Evolutionary conservation across 2,329 filamentous ascomycete genomes (phyloP).

Genomic region (Aspergillus puulaauensis): DNA sequence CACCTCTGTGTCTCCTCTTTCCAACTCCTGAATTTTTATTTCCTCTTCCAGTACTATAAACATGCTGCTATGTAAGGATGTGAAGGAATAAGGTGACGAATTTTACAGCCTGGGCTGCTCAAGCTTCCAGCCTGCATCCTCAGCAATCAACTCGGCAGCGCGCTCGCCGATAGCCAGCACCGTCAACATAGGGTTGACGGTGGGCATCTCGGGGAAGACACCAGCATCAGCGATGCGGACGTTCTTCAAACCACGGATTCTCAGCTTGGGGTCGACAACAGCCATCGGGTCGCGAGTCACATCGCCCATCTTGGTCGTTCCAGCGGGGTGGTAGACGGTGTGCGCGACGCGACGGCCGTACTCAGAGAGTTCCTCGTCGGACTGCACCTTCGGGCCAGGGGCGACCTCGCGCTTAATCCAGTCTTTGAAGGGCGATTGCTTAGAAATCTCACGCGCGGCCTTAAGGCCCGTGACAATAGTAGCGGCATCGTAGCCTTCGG

Average conservation of each 20-base stretch:
- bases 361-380: slow-evolving; percentile 76
- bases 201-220: slow-evolving; percentile 83
- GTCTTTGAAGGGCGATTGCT: slow-evolving; percentile 73
- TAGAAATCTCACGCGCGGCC: slow-evolving; percentile 72
- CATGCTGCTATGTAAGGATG: neutral
- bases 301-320: slow-evolving; percentile 89
- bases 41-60: neutral
- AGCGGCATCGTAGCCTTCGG: slow-evolving; percentile 79
- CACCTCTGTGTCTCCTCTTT: neutral
- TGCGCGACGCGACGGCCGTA: slow-evolving; percentile 80
- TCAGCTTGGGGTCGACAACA: slow-evolving; percentile 76
- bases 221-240: slow-evolving; percentile 82
- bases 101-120: slow-evolving; percentile 44
- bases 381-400: slow-evolving; percentile 70
- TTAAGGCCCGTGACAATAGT: slow-evolving; percentile 76
- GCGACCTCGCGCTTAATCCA: slow-evolving; percentile 84
- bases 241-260: slow-evolving; percentile 69
- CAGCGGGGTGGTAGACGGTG: slow-evolving; percentile 87
- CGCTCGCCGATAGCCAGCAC: slow-evolving; percentile 81
- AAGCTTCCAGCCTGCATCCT: slow-evolving; percentile 67
- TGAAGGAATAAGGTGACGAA: neutral
- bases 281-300: slow-evolving; percentile 66
- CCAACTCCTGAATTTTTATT: slow-evolving; percentile 4
- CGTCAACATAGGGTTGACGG: slow-evolving; percentile 88
- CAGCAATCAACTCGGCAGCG: slow-evolving; percentile 77